A percentile compares a stretch with the other conserved stretches of the same genome.
phyloP scores from a whole-genome alignment of 345 rosid genomes.

The Salix arbutifolia region DNA sequence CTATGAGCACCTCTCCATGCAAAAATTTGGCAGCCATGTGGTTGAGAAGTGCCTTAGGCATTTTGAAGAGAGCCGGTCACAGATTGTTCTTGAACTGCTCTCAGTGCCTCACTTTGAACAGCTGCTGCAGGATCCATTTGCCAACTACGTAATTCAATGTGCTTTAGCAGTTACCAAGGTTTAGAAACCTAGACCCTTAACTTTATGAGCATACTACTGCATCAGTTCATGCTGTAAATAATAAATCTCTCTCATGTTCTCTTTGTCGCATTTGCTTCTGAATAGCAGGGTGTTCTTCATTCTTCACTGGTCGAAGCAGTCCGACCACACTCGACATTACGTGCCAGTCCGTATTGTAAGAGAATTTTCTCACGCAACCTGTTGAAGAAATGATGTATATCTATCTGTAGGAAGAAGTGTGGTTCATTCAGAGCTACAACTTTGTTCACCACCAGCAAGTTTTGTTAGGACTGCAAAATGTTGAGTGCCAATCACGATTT shows the following conservation, averaged over 20 bases:
- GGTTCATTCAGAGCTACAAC: slow-evolving; percentile 30
- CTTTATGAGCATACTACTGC: neutral
- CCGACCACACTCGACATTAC: slow-evolving; percentile 36
- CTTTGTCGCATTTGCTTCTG: slow-evolving; percentile 9
- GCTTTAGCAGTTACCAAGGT: slow-evolving; percentile 57
- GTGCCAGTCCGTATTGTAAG: slow-evolving; percentile 66
- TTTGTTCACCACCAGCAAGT: slow-evolving; percentile 21
- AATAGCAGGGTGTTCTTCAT: slow-evolving; percentile 47
- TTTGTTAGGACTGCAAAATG: neutral
- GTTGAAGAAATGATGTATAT: slow-evolving; percentile 46
- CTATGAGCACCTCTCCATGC: slow-evolving; percentile 55
- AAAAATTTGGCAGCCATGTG: slow-evolving; percentile 78
- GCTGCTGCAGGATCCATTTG: slow-evolving; percentile 67
- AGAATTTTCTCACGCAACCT: slow-evolving; percentile 57
- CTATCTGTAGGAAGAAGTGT: slow-evolving; percentile 9
- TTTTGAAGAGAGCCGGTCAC: slow-evolving; percentile 46
- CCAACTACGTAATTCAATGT: slow-evolving; percentile 73
- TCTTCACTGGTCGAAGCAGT: slow-evolving; percentile 46
- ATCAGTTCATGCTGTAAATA: neutral
- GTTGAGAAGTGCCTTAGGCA: slow-evolving; percentile 61
- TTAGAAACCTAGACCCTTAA: neutral
- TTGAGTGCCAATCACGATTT: slow-evolving; percentile 18
- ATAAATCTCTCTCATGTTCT: neutral
- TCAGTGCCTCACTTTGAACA: slow-evolving; percentile 53
- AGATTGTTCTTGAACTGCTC: slow-evolving; percentile 48